Evolutionary conservation across 331 rosid species (phyloP).

Genomic region (Quercus lobata): DNA sequence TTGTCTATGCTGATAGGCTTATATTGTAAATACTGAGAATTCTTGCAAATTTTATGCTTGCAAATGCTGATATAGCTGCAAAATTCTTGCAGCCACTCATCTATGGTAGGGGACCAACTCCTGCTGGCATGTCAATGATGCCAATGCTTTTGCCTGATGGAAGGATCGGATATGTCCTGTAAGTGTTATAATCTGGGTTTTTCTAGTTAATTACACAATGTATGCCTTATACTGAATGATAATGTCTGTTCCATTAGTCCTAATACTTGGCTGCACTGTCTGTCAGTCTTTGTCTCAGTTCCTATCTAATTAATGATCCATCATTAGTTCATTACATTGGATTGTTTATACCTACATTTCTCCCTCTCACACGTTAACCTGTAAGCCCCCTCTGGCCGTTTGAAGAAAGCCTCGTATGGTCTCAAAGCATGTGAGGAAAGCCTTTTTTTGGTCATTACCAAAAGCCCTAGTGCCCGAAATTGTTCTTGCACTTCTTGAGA

Average conservation of each 20-base stretch:
- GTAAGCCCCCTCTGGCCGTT: neutral
- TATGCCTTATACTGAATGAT: neutral
- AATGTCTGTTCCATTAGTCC: neutral
- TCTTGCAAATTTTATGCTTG: neutral
- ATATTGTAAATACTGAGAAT: neutral
- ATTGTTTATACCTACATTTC: neutral
- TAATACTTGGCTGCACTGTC: neutral
- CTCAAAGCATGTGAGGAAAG: neutral
- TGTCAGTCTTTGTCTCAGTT: neutral
- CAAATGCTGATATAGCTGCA: slow-evolving; percentile 14
- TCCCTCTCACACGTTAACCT: neutral
- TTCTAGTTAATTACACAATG: neutral
- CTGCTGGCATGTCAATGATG: slow-evolving; percentile 67
- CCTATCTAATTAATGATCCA: neutral
- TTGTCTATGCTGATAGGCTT: neutral
- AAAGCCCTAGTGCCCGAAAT: neutral
- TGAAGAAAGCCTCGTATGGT: neutral
- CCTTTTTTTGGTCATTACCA: neutral
- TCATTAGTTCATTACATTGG: neutral
- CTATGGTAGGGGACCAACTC: slow-evolving; percentile 55
- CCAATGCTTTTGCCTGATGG: slow-evolving; percentile 77
- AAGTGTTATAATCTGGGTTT: slow-evolving; percentile 33
- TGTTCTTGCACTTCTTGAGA: neutral
- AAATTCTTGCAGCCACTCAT: slow-evolving; percentile 58
- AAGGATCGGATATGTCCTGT: slow-evolving; percentile 65